These are phyloP conservation scores for Diaporthe batatas DNA, from an alignment of 2,329 filamentous ascomycete genomes.

Conservation along the genomic window DNA sequence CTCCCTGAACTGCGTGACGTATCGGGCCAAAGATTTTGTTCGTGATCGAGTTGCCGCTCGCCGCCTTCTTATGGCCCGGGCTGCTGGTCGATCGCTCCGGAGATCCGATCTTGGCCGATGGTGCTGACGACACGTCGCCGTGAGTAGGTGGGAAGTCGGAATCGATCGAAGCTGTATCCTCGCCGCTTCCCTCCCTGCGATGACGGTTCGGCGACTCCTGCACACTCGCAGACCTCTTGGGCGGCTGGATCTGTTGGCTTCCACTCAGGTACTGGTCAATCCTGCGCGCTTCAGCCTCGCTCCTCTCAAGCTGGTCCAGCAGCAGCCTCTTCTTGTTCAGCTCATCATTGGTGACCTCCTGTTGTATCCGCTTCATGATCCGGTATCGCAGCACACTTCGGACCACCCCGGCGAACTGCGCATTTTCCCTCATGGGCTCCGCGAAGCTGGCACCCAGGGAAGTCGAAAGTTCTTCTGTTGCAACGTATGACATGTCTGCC, in stretches of 20 bases:
- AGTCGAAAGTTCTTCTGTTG: constrained; percentile 89
- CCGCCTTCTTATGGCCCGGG: constrained; percentile 79
- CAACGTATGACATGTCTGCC: constrained; percentile 95
- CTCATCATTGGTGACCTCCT: constrained; percentile 97
- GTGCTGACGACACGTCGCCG: constrained; percentile 75
- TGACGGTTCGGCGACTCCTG: constrained; percentile 64
- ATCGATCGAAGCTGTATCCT: constrained; percentile 91
- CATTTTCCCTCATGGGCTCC: constrained; percentile 97
- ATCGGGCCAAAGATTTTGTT: constrained; percentile 95
- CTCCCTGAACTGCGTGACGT: constrained; percentile 94
- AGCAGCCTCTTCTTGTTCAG: constrained; percentile 86
- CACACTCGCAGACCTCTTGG: constrained; percentile 75
- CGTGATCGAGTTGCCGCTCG: constrained; percentile 91
- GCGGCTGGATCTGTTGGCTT: constrained; percentile 73
- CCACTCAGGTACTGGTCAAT: constrained; percentile 92
- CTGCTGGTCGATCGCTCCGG: constrained; percentile 65
- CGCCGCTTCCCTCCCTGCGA: constrained; percentile 69
- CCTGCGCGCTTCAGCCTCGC: constrained; percentile 90
- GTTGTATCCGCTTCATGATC: constrained; percentile 93
- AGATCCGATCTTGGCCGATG: constrained; percentile 81
- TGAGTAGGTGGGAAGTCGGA: constrained; percentile 95
- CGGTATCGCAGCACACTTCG: constrained; percentile 89
- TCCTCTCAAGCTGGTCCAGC: constrained; percentile 90
- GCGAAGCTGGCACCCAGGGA: constrained; percentile 94
- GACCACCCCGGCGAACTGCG: constrained; percentile 96